Base-by-base conservation (phyloP, 345 rosid genomes). In the Moricandia moricandioides region DNA sequence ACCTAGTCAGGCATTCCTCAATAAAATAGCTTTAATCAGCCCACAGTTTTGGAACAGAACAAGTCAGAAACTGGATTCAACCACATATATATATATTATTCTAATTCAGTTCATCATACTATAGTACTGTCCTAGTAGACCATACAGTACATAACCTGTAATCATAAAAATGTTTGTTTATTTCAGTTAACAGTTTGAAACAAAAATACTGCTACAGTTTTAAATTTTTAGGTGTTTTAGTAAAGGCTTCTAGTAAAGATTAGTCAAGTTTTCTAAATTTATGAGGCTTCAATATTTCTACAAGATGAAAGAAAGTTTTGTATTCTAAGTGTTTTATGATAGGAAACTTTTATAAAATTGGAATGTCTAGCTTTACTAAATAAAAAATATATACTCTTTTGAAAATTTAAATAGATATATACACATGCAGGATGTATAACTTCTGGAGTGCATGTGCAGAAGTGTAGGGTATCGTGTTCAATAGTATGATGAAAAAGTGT, bases 1-100 rank as follows among this genome's bases (percentile, higher is more conserved):
- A 65, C 72, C 67, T 70, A 71, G 65, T 71, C 67, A 65, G 56
- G 34, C 76, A 65, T 65, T 65, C 11, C 59, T 58, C 39, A 16
- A 71, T 77, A 71, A 57, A 65, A 57, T 27, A 21, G 33, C 18
- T 30, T 12, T 18, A 69, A 76, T 12, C 51, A 76, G 80, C 71
- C 75, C 80, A 76, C 31, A 26, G 75, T 70, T 76, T 76, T 76
- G 80, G 66, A 70, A 37, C 71, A 70, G 62, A 54, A 76, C 74
- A 62, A 76, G 6, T 57, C 59, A 62, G 33, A 29, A 62, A 34
- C 29, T 58, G 37, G 10, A 49, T 16, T 49, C 24, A 47, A 45
- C 17, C 52, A 14, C 4, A 43, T 39, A 43, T 13, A 43, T 39
- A 43, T 13, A 45, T 47, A 14, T 49, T 49, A 49, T 45, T 45